Evolutionary conservation across 441 rosid genomes (phyloP).

Genomic region (Populus hybrid): DNA sequence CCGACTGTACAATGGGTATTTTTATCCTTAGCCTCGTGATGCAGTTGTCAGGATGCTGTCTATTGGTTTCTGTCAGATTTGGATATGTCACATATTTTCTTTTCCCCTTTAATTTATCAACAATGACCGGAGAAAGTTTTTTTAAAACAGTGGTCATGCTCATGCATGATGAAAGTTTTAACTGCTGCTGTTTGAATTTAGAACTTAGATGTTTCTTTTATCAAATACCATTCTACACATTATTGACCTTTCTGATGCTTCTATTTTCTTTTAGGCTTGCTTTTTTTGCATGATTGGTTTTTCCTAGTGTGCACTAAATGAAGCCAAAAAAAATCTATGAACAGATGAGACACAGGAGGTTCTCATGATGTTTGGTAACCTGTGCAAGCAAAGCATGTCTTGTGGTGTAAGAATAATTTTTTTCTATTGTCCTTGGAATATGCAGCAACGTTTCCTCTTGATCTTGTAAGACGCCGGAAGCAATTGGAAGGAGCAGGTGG

Average conservation of each 20-base stretch:
- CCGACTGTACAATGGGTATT: slow-evolving; percentile 27
- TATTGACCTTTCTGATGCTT: neutral
- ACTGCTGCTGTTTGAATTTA: neutral
- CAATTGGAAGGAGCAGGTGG: slow-evolving; percentile 96
- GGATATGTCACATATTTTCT: neutral
- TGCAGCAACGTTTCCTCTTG: slow-evolving; percentile 89
- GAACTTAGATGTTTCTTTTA: neutral
- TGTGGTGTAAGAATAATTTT: neutral
- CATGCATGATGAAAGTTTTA: neutral
- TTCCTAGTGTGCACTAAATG: neutral
- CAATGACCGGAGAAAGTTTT: neutral
- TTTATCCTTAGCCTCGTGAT: slow-evolving; percentile 23
- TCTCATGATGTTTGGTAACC: neutral
- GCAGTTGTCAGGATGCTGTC: slow-evolving; percentile 6
- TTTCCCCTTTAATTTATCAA: slow-evolving; percentile 2
- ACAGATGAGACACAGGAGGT: neutral
- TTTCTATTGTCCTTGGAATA: slow-evolving; percentile 12
- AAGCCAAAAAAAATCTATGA: neutral
- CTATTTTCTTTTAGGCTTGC: neutral
- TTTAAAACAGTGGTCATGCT: neutral
- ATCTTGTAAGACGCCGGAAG: slow-evolving; percentile 87
- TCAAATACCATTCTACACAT: neutral
- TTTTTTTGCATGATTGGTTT: neutral
- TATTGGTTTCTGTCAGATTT: neutral
- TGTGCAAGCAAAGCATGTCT: neutral